phyloP scores from a whole-genome alignment of 2,329 filamentous ascomycete species.

The Ramularia endophylla region DNA sequence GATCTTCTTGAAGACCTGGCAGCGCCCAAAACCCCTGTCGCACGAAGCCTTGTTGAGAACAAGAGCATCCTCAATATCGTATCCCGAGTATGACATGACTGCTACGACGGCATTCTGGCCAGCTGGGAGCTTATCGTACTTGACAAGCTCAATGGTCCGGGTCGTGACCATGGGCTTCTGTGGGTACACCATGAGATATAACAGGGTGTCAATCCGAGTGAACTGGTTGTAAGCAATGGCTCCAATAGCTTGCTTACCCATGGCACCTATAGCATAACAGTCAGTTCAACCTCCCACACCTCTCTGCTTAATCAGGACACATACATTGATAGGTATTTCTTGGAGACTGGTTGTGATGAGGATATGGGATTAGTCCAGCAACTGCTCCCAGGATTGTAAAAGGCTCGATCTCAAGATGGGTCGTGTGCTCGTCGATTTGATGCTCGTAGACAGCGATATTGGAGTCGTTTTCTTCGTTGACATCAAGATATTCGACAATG shows the following conservation, averaged over 20 bases:
- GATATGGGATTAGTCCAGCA: conserved; percentile 92
- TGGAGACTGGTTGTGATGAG: conserved; percentile 97
- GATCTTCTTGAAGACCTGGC: conserved; percentile 97
- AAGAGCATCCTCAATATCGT: conserved; percentile 98
- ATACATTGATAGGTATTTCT: conserved; percentile 96
- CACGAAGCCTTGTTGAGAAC: conserved; percentile 95
- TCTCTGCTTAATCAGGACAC: conserved; percentile 31
- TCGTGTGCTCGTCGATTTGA: conserved; percentile 75
- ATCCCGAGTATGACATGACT: conserved; percentile 98
- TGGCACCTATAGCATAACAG: conserved; percentile 72
- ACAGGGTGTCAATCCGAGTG: conserved; percentile 88
- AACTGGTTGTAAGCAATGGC: conserved; percentile 98
- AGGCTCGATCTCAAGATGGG: conserved; percentile 95
- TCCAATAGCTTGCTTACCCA: conserved; percentile 99
- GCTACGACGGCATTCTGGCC: conserved; percentile 97
- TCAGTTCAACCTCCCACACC: not conserved
- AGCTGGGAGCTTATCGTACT: conserved; percentile 94
- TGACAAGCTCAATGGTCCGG: conserved; percentile 90
- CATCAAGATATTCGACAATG: conserved; percentile 92
- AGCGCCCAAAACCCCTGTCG: conserved; percentile 91
- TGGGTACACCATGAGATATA: conserved; percentile 96
- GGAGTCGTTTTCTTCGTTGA: conserved; percentile 97
- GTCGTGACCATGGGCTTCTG: conserved; percentile 97
- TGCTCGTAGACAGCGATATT: conserved; percentile 86
- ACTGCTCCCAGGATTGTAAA: conserved; percentile 96